Conservation (phyloP, 2,329 filamentous ascomycete species). For the Chaetomium olivaceum region DNA sequence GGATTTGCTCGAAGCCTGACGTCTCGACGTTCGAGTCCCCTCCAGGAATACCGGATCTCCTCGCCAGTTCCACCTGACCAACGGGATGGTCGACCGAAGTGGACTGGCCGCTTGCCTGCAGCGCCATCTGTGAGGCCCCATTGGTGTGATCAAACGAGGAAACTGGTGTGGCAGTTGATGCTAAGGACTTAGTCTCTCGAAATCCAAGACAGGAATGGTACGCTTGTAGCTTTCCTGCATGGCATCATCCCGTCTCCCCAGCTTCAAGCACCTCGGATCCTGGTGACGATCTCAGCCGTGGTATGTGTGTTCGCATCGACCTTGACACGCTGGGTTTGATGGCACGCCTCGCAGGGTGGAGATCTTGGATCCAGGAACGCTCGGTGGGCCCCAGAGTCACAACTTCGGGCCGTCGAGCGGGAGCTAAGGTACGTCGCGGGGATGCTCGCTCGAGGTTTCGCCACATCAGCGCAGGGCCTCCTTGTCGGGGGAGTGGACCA, state of each 20-base stretch:
- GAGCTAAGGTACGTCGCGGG: background rate
- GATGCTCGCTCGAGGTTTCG: background rate
- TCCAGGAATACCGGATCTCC: background rate
- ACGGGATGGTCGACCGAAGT: background rate
- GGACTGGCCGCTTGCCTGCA: background rate
- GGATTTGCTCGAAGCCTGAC: background rate
- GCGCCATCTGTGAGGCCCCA: background rate
- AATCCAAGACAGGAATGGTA: background rate
- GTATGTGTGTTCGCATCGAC: background rate
- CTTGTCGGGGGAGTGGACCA: background rate
- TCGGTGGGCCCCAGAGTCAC: background rate
- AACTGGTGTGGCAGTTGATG: background rate
- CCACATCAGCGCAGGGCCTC: background rate
- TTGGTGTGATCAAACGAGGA: background rate
- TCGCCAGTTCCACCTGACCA: background rate
- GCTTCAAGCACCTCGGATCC: background rate
- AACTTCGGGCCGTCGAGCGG: background rate
- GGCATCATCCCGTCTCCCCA: background rate
- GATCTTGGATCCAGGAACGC: background rate
- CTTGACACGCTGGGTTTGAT: background rate
- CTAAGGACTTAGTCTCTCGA: background rate
- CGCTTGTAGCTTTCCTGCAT: background rate
- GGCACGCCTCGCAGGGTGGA: background rate
- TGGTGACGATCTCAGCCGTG: background rate
- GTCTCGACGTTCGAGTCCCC: background rate